Conservation (phyloP, 2,329 filamentous ascomycete species). For the Monilinia aucupariae region DNA sequence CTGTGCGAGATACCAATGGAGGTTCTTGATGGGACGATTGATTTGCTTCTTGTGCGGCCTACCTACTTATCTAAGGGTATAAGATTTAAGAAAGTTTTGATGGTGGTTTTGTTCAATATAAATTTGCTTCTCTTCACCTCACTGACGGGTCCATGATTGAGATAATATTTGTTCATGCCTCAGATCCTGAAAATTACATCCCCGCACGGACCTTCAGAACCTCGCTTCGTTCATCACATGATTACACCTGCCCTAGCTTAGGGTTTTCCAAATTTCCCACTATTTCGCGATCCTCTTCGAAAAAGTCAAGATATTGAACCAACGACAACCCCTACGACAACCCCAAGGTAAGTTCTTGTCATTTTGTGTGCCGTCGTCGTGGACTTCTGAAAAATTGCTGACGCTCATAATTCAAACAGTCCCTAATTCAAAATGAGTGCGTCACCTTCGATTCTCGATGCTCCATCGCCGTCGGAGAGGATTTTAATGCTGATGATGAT, state of each 20-base stretch:
- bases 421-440: slow-evolving; percentile 36
- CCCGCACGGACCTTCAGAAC: background rate
- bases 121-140: background rate
- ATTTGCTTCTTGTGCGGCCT: no score
- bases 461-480: slow-evolving; percentile 12
- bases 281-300: slow-evolving; percentile 5
- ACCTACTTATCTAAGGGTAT: no score
- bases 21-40: no score
- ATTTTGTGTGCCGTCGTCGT: background rate
- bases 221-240: slow-evolving; percentile 14
- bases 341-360: slow-evolving; percentile 14
- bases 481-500: slow-evolving; percentile 12
- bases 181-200: background rate
- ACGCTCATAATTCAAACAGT: slow-evolving; percentile 19
- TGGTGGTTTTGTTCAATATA: no score
- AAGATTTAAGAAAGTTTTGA: no score
- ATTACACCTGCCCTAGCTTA: slow-evolving; percentile 12
- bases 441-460: slow-evolving; percentile 18
- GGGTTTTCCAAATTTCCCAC: slow-evolving; percentile 12
- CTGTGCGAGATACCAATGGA: no score
- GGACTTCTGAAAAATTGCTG: background rate
- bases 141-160: background rate
- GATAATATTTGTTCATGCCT: background rate
- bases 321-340: slow-evolving; percentile 16
- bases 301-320: slow-evolving; percentile 13